Evolutionary conservation across 2,329 filamentous ascomycete species (phyloP), one percentile per base, ranked within the genome.

Genomic region (Nannizzia gypsea): DNA sequence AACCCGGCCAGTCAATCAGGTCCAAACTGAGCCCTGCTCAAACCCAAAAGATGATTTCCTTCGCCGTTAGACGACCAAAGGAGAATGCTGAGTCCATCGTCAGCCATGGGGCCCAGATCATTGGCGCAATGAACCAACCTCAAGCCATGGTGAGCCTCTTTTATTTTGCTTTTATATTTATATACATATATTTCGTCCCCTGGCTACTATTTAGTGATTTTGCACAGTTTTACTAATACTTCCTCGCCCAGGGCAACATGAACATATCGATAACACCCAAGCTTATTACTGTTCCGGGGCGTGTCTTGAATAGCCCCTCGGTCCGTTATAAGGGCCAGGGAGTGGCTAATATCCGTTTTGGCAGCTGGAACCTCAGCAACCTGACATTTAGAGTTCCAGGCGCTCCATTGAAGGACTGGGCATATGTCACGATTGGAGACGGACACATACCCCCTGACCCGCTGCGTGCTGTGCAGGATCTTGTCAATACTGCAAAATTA

Each of bases 271-370:
- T 90, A 2, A 77, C 76, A 5, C 79, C 80, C 11, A 71, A 76
- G 1, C 78, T 96, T 36, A 76, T 95, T 36, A 87, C 87, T 0
- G 87, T 96, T 0, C 77, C 78, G 0, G 91, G 83, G 1, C 84
- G 90, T 4, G 80, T 92, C 44, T 78, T 95, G 0, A 46, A 66
- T 0, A 67, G 82, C 0, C 90, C 90, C 0, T 66, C 64, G 0
- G 73, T 95, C 28, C 69, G 74, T 1, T 96, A 95, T 67, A 63
- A 69, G 60, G 62, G 69, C 20, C 61, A 79, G 4, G 73, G 80
- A 0, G 48, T 54, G n/a, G 48, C 48, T 54, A 20, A 24, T 6
- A 54, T 54, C n/a, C 63, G 59, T 1, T 72, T 74, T n/a, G 88
- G 86, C 0, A 78, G 79, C 0, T 93, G 88, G 89, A 90, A 90